A percentile compares a stretch with the other conserved stretches of the same genome.
phyloP scores from a whole-genome alignment of 129 eudicot species.

The Escallonia rubra region DNA sequence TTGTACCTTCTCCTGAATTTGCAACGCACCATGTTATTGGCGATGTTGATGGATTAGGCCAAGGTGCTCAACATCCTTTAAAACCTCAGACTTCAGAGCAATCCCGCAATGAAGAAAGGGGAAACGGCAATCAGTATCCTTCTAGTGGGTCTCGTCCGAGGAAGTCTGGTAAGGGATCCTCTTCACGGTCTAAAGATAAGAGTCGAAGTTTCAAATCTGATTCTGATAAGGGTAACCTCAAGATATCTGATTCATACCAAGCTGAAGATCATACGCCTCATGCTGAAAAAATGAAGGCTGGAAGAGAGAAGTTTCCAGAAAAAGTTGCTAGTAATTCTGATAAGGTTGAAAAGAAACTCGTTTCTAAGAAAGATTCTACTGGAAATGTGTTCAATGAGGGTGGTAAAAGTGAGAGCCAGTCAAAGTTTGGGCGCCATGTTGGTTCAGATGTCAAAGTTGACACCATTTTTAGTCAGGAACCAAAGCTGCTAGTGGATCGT shows the following conservation, averaged over 20 bases:
- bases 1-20: conserved; percentile 26
- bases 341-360: conserved; percentile 32
- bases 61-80: no score
- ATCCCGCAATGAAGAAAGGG: conserved; percentile 24
- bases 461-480: conserved; percentile 26
- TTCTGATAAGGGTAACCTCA: conserved; percentile 34
- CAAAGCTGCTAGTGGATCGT: conserved; percentile 31
- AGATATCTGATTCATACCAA: conserved; percentile 33
- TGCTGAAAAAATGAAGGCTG: conserved; percentile 42
- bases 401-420: conserved; percentile 30
- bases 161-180: conserved; percentile 52
- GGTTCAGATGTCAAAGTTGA: conserved; percentile 19
- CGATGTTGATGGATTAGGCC: conserved; percentile 14
- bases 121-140: conserved; percentile 30
- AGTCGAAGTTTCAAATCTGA: conserved; percentile 46
- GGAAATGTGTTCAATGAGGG: conserved; percentile 31
- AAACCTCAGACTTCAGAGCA: conserved; percentile 1
- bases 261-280: conserved; percentile 9
- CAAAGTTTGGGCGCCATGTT: conserved; percentile 15
- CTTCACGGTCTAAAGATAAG: conserved; percentile 66
- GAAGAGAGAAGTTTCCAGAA: conserved; percentile 48
- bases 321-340: conserved; percentile 35
- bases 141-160: conserved; percentile 29
- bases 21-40: conserved; percentile 20
- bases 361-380: conserved; percentile 39